Conservation (phyloP, 257 asterid genomes). For the Nicotiana sylvestris region DNA sequence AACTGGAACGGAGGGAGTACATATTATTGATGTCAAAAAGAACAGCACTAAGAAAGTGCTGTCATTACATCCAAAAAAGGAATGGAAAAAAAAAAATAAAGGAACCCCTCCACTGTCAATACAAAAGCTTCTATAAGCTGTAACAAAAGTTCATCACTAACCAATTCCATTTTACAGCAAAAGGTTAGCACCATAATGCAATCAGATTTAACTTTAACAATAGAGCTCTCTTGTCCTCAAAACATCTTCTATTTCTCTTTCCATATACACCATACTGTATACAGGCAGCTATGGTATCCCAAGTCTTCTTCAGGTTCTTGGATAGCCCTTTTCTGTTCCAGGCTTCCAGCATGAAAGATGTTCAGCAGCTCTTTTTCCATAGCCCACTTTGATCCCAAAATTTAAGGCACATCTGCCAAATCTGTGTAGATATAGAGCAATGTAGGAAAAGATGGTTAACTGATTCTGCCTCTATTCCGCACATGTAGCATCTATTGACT, state of each 20-base stretch:
- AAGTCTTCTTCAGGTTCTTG: background rate
- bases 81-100: too few species aligned
- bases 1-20: too few species aligned
- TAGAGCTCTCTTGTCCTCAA: background rate
- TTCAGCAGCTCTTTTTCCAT: background rate
- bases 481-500: background rate
- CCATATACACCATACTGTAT: background rate
- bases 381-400: background rate
- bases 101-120: too few species aligned
- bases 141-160: background rate
- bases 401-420: background rate
- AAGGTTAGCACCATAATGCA: too few species aligned
- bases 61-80: too few species aligned
- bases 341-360: background rate
- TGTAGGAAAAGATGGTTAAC: background rate
- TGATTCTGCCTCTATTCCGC: background rate
- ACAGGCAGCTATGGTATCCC: background rate
- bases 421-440: background rate
- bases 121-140: background rate
- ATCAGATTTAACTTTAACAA: too few species aligned
- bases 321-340: background rate
- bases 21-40: too few species aligned
- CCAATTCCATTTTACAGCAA: background rate
- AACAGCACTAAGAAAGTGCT: too few species aligned
- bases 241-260: background rate